Percentiles rank a stretch among this genome's conserved stretches.
These are phyloP conservation scores for Oxyria digyna DNA, from an alignment of 148 eudicot species.

Conservation along the genomic window DNA sequence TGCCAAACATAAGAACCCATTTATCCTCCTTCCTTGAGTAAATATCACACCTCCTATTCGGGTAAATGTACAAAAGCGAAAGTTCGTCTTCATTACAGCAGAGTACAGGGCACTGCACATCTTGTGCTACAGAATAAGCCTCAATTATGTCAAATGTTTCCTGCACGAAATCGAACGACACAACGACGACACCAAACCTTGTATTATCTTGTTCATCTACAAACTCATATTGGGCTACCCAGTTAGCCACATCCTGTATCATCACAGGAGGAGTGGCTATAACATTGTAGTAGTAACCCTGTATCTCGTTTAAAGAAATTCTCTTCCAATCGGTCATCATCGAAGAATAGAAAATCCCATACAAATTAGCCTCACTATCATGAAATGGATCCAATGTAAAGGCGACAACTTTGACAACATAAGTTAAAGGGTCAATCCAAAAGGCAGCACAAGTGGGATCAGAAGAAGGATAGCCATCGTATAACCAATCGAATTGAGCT, in stretches of 20 bases:
- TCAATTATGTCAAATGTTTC: background rate
- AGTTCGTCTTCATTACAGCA: background rate
- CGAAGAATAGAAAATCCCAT: background rate
- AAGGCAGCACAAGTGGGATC: too few species aligned
- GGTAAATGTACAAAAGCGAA: background rate
- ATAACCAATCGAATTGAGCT: too few species aligned
- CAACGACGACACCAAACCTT: background rate
- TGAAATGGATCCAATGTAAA: background rate
- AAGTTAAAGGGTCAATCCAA: too few species aligned
- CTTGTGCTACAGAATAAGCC: background rate
- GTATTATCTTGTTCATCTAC: background rate
- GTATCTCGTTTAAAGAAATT: background rate
- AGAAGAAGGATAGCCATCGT: too few species aligned
- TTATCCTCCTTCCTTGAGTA: background rate
- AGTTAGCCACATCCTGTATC: background rate
- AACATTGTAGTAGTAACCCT: background rate
- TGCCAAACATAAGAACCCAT: background rate
- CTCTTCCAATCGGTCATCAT: background rate
- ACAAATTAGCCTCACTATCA: background rate
- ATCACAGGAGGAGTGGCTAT: background rate
- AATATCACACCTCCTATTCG: background rate
- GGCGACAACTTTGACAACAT: background rate
- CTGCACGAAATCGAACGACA: background rate
- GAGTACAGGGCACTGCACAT: background rate
- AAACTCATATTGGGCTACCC: background rate